These are phyloP conservation scores for Phascolomyces articulosus DNA, from an alignment of 371 early-diverging fungal genomes.

Conservation along the genomic window DNA sequence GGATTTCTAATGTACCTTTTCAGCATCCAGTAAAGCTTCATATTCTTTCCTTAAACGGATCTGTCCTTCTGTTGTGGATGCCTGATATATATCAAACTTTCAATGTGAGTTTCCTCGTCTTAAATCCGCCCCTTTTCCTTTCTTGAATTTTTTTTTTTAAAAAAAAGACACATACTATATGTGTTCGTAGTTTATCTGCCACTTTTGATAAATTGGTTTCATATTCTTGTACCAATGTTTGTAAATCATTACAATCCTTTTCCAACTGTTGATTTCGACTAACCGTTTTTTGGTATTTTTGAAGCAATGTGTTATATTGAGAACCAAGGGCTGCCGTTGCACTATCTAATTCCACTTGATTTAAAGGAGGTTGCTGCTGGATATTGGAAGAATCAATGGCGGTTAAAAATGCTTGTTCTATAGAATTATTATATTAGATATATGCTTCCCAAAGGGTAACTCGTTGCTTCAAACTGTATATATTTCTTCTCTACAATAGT, in stretches of 20 bases:
- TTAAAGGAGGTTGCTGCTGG: background rate
- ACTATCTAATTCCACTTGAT: conserved; percentile 6
- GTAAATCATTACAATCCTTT: conserved; percentile 29
- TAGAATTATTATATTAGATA: too few species aligned
- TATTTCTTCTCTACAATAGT: too few species aligned
- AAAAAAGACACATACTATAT: conserved; percentile 39
- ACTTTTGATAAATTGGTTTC: conserved; percentile 32
- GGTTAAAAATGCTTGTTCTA: background rate
- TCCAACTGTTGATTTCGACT: conserved; percentile 29
- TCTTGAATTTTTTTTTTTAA: too few species aligned
- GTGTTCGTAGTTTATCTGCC: conserved; percentile 31
- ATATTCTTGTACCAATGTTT: conserved; percentile 35
- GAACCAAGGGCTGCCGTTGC: conserved; percentile 5
- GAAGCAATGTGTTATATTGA: conserved; percentile 16
- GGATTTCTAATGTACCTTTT: conserved; percentile 29
- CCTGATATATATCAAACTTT: conserved; percentile 19
- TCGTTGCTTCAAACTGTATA: too few species aligned
- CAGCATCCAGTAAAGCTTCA: conserved; percentile 47
- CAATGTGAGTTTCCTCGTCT: too few species aligned
- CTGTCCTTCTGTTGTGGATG: conserved; percentile 36
- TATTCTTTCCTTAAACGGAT: conserved; percentile 37
- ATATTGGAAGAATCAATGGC: background rate
- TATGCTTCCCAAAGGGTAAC: too few species aligned
- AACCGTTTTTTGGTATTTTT: conserved; percentile 17
- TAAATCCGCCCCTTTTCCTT: too few species aligned